phyloP scores from a whole-genome alignment of 768 basidiomycete species.

The Rossbeevera mucosa region DNA sequence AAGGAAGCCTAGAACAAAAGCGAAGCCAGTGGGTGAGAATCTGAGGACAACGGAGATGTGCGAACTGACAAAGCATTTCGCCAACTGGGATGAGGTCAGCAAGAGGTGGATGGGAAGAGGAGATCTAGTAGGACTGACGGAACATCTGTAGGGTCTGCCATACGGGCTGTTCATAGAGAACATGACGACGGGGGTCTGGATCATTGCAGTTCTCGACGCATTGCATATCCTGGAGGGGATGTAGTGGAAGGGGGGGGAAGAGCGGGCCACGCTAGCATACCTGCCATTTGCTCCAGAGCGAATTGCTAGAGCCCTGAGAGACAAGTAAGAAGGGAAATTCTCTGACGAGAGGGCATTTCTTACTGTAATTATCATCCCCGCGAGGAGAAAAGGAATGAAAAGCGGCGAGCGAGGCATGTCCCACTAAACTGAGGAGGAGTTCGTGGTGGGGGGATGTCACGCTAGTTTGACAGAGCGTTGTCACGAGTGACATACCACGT shows the following conservation, averaged over 20 bases:
- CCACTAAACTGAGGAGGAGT: neutral
- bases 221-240: slow-evolving; percentile 77
- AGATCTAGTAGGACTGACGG: slow-evolving; percentile 49
- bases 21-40: slow-evolving; percentile 14
- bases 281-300: slow-evolving; percentile 83
- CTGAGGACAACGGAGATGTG: slow-evolving; percentile 12
- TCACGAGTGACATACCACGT: slow-evolving; percentile 23
- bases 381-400: slow-evolving; percentile 76
- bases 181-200: slow-evolving; percentile 52
- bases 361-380: slow-evolving; percentile 90
- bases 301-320: slow-evolving; percentile 70
- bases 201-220: slow-evolving; percentile 90
- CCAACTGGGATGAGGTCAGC: slow-evolving; percentile 63
- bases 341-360: slow-evolving; percentile 14
- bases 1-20: slow-evolving; percentile 61
- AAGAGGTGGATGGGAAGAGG: slow-evolving; percentile 9
- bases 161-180: slow-evolving; percentile 91
- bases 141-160: slow-evolving; percentile 93
- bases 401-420: slow-evolving; percentile 58
- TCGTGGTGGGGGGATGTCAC: slow-evolving; percentile 12
- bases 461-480: neutral
- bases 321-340: neutral
- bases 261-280: slow-evolving; percentile 28
- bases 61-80: slow-evolving; percentile 83
- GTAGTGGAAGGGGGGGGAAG: neutral